A percentile compares a stretch with the other conserved stretches of the same genome.
Conservation (phyloP, 2,329 filamentous ascomycete genomes). For the Venturia aucupariae region DNA sequence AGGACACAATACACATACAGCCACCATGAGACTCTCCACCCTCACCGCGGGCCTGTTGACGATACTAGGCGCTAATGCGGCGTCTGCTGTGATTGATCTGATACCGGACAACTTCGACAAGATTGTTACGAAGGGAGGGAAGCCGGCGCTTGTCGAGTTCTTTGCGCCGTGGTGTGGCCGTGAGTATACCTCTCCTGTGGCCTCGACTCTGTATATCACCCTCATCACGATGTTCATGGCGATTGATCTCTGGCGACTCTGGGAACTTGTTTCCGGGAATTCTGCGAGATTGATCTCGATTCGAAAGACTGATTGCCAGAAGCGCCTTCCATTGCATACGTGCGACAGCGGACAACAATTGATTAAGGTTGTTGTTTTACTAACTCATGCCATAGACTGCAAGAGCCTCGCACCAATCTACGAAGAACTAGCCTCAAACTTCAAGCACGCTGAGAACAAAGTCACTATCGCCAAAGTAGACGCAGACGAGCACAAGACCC, state of each 20-base stretch:
- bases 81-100: constrained; percentile 82
- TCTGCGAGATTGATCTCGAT: too few relatives aligned
- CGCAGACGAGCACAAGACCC: constrained; percentile 74
- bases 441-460: constrained; percentile 63
- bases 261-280: too few relatives aligned
- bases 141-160: constrained; percentile 94
- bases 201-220: too few relatives aligned
- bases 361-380: background rate
- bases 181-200: background rate
- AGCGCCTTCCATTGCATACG: too few relatives aligned
- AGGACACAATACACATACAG: background rate
- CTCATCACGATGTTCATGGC: too few relatives aligned
- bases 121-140: constrained; percentile 80
- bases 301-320: too few relatives aligned
- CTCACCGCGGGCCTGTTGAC: background rate
- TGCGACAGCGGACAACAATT: too few relatives aligned
- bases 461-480: constrained; percentile 93
- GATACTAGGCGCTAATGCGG: constrained; percentile 34
- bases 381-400: constrained; percentile 51
- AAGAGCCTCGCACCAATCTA: constrained; percentile 93
- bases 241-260: too few relatives aligned
- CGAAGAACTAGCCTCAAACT: constrained; percentile 73
- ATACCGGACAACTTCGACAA: constrained; percentile 86
- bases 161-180: constrained; percentile 96
- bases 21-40: background rate